Evolutionary conservation across 495 filamentous ascomycete species (phyloP).

Genomic region (Neurospora pannonica): DNA sequence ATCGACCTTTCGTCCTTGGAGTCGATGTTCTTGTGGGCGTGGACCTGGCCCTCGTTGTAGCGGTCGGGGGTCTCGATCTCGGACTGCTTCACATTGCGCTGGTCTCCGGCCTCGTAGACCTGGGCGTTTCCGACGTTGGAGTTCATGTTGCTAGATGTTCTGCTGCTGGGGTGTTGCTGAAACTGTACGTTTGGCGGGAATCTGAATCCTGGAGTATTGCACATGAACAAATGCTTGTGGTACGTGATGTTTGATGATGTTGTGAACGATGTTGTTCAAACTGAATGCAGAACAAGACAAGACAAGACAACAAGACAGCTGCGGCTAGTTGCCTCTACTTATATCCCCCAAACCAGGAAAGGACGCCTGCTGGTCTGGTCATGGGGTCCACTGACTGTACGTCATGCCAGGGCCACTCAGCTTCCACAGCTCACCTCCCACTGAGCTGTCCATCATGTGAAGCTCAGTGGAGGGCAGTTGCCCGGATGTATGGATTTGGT

Average conservation of each 20-base stretch:
- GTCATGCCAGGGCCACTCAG: not conserved
- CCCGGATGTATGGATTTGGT: not conserved
- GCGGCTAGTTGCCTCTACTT: not conserved
- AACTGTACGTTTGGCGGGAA: not conserved
- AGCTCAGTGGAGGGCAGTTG: not conserved
- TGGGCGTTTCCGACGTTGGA: slow-evolving; percentile 33
- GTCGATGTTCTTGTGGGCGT: slow-evolving; percentile 60
- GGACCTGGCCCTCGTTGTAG: slow-evolving; percentile 56
- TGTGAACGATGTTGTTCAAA: not conserved
- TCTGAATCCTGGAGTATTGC: not conserved
- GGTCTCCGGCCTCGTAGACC: slow-evolving; percentile 51
- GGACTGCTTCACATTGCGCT: slow-evolving; percentile 52
- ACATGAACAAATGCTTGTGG: not conserved
- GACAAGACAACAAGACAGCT: not conserved
- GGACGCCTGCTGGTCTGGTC: not conserved
- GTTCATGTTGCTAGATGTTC: slow-evolving; percentile 1
- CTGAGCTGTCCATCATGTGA: not conserved
- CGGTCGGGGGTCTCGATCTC: slow-evolving; percentile 41
- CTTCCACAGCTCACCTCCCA: not conserved
- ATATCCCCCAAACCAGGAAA: not conserved
- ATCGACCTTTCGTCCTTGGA: slow-evolving; percentile 78
- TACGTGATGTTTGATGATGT: not conserved
- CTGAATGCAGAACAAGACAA: not conserved
- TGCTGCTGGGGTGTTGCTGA: not conserved
- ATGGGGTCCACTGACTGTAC: not conserved